phyloP scores from a whole-genome alignment of 768 basidiomycete genomes.

The Goffeauzyma gilvescens region DNA sequence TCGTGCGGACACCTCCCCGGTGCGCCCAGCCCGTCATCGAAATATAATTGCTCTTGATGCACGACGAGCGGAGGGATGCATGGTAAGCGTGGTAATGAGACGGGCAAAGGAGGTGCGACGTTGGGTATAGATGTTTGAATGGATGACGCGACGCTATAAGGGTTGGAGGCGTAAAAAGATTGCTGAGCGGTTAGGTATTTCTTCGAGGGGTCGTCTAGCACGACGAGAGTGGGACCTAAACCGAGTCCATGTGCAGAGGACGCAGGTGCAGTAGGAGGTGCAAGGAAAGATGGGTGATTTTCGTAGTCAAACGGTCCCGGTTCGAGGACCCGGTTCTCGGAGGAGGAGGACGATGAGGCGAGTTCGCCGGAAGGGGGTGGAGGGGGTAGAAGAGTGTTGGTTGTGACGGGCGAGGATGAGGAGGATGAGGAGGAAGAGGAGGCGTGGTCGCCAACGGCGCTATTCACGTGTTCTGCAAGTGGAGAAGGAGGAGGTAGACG shows the following conservation, averaged over 20 bases:
- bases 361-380: too few relatives aligned
- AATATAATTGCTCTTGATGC: constrained; percentile 24
- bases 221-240: constrained; percentile 6
- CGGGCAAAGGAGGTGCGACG: constrained; percentile 11
- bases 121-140: constrained; percentile 7
- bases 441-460: too few relatives aligned
- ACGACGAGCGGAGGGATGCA: constrained; percentile 15
- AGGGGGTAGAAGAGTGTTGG: too few relatives aligned
- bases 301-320: too few relatives aligned
- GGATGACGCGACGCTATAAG: constrained; percentile 1
- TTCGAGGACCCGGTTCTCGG: too few relatives aligned
- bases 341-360: too few relatives aligned
- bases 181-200: constrained; percentile 10
- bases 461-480: too few relatives aligned
- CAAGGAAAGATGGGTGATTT: too few relatives aligned
- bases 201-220: constrained; percentile 9
- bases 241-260: constrained; percentile 8
- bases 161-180: constrained; percentile 7
- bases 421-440: too few relatives aligned
- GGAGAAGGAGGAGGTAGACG: too few relatives aligned
- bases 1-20: constrained; percentile 25
- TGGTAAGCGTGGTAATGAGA: constrained; percentile 11
- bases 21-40: constrained; percentile 16
- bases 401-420: too few relatives aligned
- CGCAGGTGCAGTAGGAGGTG: constrained; percentile 7